Conservation (phyloP, 768 basidiomycete genomes). For the Hemileccinum rubropunctum region DNA sequence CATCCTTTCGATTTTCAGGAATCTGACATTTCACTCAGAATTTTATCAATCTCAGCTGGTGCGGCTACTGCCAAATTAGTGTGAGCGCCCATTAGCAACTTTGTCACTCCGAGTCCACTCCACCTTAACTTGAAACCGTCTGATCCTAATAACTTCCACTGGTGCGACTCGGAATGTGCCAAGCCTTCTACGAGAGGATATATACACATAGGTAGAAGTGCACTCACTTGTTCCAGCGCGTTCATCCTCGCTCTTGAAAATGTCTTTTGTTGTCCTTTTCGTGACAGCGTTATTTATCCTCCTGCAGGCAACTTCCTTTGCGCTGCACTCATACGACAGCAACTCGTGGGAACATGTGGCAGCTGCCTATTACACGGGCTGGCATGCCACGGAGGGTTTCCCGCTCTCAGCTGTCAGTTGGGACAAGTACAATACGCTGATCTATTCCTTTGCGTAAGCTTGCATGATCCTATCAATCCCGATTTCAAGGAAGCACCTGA, state of each 20-base stretch:
- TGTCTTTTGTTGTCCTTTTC: neutral
- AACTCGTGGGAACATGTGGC: constrained; percentile 32
- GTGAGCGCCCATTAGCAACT: no score
- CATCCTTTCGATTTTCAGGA: no score
- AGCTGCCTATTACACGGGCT: constrained; percentile 64
- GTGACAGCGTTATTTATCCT: neutral
- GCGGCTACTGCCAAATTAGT: no score
- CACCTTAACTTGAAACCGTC: no score
- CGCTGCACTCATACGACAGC: neutral
- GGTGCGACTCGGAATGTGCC: no score
- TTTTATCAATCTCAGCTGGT: no score
- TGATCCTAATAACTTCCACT: no score
- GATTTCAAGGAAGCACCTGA: neutral
- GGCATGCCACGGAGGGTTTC: constrained; percentile 51
- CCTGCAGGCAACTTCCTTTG: neutral
- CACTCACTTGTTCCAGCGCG: no score
- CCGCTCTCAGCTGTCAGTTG: constrained; percentile 55
- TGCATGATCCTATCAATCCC: neutral
- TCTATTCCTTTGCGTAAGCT: constrained; percentile 61
- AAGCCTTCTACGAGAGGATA: no score
- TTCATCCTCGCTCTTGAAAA: neutral
- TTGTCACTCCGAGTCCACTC: no score
- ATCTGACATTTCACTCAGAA: no score
- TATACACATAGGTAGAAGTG: no score
- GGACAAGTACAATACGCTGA: constrained; percentile 65